phyloP scores from a whole-genome alignment of 768 basidiomycete species.

The Lentinula raphanica region DNA sequence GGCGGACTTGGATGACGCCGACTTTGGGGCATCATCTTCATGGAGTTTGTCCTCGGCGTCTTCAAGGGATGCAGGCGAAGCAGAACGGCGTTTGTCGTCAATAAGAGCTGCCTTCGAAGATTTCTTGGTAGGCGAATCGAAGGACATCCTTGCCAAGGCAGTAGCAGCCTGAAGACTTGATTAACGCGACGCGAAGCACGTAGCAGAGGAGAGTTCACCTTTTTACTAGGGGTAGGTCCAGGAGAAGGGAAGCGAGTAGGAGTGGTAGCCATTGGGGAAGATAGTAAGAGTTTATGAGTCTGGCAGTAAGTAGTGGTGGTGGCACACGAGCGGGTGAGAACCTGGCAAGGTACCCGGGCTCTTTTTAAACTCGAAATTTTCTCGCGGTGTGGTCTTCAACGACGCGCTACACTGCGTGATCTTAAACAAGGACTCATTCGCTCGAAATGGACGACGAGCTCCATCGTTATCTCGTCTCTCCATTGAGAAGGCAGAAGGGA shows the following conservation, averaged over 20 bases:
- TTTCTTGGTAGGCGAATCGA: constrained; percentile 21
- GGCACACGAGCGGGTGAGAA: neutral
- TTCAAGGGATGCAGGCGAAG: neutral
- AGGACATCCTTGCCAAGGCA: constrained; percentile 25
- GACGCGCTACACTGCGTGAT: constrained; percentile 1
- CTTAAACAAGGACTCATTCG: too few relatives aligned
- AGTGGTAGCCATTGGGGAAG: constrained; percentile 13
- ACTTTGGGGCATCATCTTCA: constrained; percentile 11
- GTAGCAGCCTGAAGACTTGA: constrained; percentile 24
- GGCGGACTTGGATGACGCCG: neutral
- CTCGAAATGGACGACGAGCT: constrained; percentile 55
- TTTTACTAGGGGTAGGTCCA: constrained; percentile 35
- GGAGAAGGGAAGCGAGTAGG: constrained; percentile 25
- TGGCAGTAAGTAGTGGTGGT: neutral
- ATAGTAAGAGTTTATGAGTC: neutral
- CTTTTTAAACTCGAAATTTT: neutral
- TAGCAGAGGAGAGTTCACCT: constrained; percentile 18
- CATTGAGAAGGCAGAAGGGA: constrained; percentile 11
- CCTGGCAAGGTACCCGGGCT: neutral
- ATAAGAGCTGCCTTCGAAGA: constrained; percentile 17
- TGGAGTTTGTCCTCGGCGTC: constrained; percentile 11
- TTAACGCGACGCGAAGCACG: constrained; percentile 7
- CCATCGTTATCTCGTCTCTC: constrained; percentile 51
- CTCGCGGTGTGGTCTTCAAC: constrained; percentile 2
- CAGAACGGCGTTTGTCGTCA: constrained; percentile 15